Percentiles rank a stretch among this genome's conserved stretches.
These are phyloP conservation scores for Thuja plicata DNA, from an alignment of 83 land plant genomes.

Conservation along the genomic window DNA sequence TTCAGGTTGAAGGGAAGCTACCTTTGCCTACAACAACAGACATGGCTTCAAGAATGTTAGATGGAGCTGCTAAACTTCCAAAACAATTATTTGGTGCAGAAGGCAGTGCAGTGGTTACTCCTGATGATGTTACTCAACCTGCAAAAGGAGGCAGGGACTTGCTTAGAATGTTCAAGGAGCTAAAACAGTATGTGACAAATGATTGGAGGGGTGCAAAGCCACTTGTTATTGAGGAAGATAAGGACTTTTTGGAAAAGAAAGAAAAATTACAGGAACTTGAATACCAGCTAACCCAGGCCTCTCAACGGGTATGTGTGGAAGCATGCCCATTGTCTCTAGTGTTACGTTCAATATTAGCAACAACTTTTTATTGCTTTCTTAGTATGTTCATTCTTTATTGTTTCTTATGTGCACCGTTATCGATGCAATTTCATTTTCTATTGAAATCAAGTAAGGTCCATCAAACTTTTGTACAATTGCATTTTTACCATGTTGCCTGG, in stretches of 20 bases:
- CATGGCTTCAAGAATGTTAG: conserved; percentile 51
- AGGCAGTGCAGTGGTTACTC: conserved; percentile 21
- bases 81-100: conserved; percentile 47
- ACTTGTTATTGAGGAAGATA: conserved; percentile 41
- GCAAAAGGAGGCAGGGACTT: conserved; percentile 50
- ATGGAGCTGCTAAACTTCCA: conserved; percentile 51
- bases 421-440: neutral
- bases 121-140: conserved; percentile 44
- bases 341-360: neutral
- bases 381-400: neutral
- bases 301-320: conserved; percentile 33
- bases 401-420: neutral
- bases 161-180: conserved; percentile 47
- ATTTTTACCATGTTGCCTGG: neutral
- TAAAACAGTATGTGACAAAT: conserved; percentile 45
- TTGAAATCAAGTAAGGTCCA: neutral
- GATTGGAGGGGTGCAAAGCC: conserved; percentile 48
- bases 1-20: conserved; percentile 30
- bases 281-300: conserved; percentile 29
- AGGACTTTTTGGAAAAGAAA: conserved; percentile 44
- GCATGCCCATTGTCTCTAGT: neutral
- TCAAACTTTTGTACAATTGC: neutral
- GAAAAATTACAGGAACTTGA: conserved; percentile 38
- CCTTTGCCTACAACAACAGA: conserved; percentile 39
- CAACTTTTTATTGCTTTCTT: neutral